Conservation (phyloP, 1,139 yeast genomes). For the Scheffersomyces cryptocercus region DNA sequence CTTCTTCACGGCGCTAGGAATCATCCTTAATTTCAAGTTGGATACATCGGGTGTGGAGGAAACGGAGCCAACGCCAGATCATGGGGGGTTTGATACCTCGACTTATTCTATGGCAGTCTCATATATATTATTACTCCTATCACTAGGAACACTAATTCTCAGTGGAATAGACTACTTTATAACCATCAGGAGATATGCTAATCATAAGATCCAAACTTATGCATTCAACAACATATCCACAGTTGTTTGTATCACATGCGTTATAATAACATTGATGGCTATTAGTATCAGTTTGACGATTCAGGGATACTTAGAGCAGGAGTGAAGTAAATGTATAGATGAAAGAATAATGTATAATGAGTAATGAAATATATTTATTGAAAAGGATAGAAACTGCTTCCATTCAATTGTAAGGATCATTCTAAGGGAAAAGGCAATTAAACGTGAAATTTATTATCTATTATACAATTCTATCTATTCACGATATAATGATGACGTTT, state of each 20-base stretch:
- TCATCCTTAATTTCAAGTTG: constrained; percentile 51
- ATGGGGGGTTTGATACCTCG: constrained; percentile 10
- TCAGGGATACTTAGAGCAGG: constrained; percentile 34
- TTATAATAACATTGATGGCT: constrained; percentile 44
- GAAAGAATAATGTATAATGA: background rate
- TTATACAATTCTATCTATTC: too few species aligned
- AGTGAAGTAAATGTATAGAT: background rate
- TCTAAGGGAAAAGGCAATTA: too few species aligned
- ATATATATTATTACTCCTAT: constrained; percentile 37
- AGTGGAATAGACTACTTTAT: constrained; percentile 48
- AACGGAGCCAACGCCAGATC: constrained; percentile 3
- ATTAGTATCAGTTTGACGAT: constrained; percentile 45
- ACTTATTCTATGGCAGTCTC: constrained; percentile 36
- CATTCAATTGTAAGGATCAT: too few species aligned
- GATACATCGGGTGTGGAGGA: constrained; percentile 27
- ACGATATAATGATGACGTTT: too few species aligned
- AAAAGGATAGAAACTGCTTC: background rate
- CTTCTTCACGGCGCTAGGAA: constrained; percentile 52
- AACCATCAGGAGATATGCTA: constrained; percentile 48
- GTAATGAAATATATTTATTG: background rate
- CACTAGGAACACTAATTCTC: constrained; percentile 41
- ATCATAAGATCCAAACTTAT: constrained; percentile 42
- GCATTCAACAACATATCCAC: constrained; percentile 40
- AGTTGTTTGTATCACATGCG: constrained; percentile 36
- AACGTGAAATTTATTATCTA: too few species aligned